A percentile compares a stretch with the other conserved stretches of the same genome.
These are phyloP conservation scores for Chlorella sp. DNA, from an alignment of 139 green algal species.

Conservation along the genomic window DNA sequence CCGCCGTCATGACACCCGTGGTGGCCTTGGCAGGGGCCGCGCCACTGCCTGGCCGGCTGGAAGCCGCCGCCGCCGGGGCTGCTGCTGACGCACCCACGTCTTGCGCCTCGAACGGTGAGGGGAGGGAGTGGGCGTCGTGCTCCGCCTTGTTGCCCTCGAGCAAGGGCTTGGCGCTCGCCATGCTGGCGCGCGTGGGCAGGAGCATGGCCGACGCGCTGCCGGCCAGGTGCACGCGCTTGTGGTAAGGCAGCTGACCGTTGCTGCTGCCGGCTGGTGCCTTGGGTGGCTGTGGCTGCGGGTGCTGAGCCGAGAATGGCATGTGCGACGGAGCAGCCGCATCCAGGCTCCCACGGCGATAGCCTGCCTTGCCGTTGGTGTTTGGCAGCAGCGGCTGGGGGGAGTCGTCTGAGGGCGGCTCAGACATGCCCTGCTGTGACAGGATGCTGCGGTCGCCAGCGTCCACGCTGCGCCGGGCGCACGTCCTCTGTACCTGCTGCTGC, in stretches of 20 bases:
- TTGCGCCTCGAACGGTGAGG: too few species aligned
- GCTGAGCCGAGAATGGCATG: neutral
- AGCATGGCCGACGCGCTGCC: neutral
- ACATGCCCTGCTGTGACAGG: neutral
- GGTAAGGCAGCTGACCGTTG: too few species aligned
- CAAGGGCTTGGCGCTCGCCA: neutral
- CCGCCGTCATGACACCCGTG: neutral
- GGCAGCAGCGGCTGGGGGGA: too few species aligned
- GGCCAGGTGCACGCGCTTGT: neutral
- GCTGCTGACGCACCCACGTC: too few species aligned
- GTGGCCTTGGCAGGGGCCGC: neutral
- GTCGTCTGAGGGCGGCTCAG: too few species aligned
- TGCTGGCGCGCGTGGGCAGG: neutral
- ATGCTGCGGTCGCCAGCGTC: neutral
- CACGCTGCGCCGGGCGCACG: neutral
- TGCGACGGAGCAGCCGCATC: neutral
- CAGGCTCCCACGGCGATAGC: neutral
- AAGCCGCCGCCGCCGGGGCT: neutral
- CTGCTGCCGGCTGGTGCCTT: too few species aligned
- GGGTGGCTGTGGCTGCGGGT: neutral
- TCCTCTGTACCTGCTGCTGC: neutral
- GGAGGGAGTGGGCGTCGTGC: neutral
- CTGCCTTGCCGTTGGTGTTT: neutral
- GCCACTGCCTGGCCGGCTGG: neutral
- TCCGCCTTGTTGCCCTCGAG: neutral